These are phyloP conservation scores for Nicotiana tabacum DNA, from an alignment of 257 asterid genomes.

Conservation along the genomic window DNA sequence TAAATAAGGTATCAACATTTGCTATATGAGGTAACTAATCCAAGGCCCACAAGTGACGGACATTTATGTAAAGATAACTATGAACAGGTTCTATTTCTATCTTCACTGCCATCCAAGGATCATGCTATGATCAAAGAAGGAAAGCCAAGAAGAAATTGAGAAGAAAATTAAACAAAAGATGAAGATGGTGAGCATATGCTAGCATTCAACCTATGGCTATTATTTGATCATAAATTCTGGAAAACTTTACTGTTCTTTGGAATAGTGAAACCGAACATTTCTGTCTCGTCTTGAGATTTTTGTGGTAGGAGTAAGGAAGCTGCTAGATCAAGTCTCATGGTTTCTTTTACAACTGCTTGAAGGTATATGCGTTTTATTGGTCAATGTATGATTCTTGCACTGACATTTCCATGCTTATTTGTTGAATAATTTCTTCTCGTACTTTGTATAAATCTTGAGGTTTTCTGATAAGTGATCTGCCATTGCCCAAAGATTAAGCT, in stretches of 20 bases:
- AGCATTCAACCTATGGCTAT: background rate
- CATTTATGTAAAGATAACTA: too few relatives aligned
- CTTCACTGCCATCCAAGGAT: too few relatives aligned
- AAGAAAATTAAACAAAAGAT: too few relatives aligned
- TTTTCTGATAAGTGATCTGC: background rate
- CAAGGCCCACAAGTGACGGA: too few relatives aligned
- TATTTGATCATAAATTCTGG: background rate
- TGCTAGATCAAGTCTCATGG: background rate
- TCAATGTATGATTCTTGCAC: background rate
- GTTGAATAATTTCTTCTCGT: background rate
- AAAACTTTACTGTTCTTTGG: background rate
- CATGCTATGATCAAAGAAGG: too few relatives aligned
- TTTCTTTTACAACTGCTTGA: conserved; percentile 1
- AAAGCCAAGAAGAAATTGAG: too few relatives aligned
- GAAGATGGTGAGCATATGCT: too few relatives aligned
- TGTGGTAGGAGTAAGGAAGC: background rate
- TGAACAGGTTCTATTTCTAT: too few relatives aligned
- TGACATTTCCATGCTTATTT: background rate
- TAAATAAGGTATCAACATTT: too few relatives aligned
- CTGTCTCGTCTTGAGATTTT: background rate
- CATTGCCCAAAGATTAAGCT: background rate
- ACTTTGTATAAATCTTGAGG: background rate
- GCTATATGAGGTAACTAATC: too few relatives aligned
- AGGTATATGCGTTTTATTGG: background rate
- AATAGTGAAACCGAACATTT: background rate